Percentiles rank a stretch among this genome's conserved stretches.
phyloP scores from a whole-genome alignment of 1,139 yeast genomes.

The Pichia sp. region DNA sequence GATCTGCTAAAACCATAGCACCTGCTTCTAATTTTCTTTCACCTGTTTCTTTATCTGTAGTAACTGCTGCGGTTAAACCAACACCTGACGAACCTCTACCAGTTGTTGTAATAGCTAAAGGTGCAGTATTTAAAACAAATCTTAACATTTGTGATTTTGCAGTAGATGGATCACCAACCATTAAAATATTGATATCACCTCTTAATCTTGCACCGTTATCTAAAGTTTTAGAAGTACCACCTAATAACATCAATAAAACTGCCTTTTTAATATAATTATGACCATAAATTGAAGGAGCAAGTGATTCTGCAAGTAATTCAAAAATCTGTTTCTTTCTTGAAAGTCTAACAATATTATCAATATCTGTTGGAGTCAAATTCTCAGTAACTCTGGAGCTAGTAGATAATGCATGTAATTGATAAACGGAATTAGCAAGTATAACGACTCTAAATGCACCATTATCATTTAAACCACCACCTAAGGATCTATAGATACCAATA shows the following conservation, averaged over 20 bases:
- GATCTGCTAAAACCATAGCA: slow-evolving; percentile 97
- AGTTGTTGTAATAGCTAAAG: slow-evolving; percentile 94
- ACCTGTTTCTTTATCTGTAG: slow-evolving; percentile 94
- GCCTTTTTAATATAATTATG: slow-evolving; percentile 89
- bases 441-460: slow-evolving; percentile 72
- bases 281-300: slow-evolving; percentile 95
- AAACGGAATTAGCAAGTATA: slow-evolving; percentile 79
- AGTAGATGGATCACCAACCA: slow-evolving; percentile 99
- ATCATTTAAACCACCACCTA: slow-evolving; percentile 71
- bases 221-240: slow-evolving; percentile 91
- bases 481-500: slow-evolving; percentile 88
- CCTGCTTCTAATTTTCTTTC: slow-evolving; percentile 97
- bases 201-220: slow-evolving; percentile 95
- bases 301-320: slow-evolving; percentile 71
- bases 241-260: slow-evolving; percentile 79
- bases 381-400: slow-evolving; percentile 79
- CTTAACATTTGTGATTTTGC: slow-evolving; percentile 95
- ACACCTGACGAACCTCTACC: slow-evolving; percentile 99
- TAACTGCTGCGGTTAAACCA: slow-evolving; percentile 98
- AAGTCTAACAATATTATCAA: slow-evolving; percentile 76
- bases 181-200: slow-evolving; percentile 91
- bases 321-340: slow-evolving; percentile 66
- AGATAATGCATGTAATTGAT: slow-evolving; percentile 80
- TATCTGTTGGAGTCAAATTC: slow-evolving; percentile 71
- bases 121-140: slow-evolving; percentile 89